Base-by-base conservation (phyloP, 2,329 filamentous ascomycete species). In the Sodiomyces alkalinus region DNA sequence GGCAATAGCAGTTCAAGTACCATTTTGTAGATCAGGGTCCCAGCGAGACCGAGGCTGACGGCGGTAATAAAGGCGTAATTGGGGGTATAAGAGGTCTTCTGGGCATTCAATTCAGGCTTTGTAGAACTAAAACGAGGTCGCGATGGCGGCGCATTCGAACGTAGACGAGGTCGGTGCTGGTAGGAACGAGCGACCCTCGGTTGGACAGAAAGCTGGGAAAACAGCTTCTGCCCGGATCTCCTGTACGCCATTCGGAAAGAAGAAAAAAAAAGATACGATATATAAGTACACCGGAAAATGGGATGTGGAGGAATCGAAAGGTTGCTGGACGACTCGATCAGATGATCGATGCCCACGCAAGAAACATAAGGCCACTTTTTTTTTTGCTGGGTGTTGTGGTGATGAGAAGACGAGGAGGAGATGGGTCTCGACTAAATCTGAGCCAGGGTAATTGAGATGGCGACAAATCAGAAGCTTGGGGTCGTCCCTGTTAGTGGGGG, bases 11-110 rank as follows among this genome's bases (percentile, higher is more conserved):
- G 32, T n/a, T n/a, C 28, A 32, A 52, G 35, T 55, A 74, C 71
- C 61, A 74, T 68, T 32, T 64, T 68, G 53, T 73, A 74, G 26
- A 65, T 53, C 22, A 75, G 39, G 6, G 64, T 56, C 16, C 60
- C 56, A 24, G 63, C 54, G 38, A 70, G 56, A 33, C 64, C 60
- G 29, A 73, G 40, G 33, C 63, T 60, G 27, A 49, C 47, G 20
- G 52, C 55, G 27, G 50, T 48, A 39, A 53, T 33, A 5, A 38
- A 20, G 25, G 32, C 20, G 21, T 30, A 30, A 24, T 26, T 36
- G 22, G 17, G 26, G 17, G 27, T 18, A n/a, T 35, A 27, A 17
- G 30, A 18, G 9, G 32, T 26, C 23, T 30, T 28, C 9, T 33
- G 31, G 19, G 28, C 29, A 26, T 28, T 34, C 29, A 22, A 37